Evolutionary conservation across 1,284 basidiomycete genomes (phyloP), one percentile per base, ranked within the genome.

Genomic region (Naganishia sp.): DNA sequence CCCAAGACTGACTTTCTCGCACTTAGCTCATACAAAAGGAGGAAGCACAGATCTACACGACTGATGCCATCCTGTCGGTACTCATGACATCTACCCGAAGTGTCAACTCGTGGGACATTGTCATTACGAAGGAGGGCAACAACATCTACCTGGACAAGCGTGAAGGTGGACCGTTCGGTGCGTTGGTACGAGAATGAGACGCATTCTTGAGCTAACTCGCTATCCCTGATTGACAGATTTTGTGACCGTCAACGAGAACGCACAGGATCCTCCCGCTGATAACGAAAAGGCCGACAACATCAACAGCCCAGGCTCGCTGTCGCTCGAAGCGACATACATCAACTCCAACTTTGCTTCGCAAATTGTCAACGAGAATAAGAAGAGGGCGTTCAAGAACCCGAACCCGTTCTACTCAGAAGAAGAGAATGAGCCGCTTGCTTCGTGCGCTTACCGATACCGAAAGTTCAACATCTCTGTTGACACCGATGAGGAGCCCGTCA

Each of bases 261-360:
- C 96, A 6, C 85, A 88, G 6, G 96, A 99, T 80, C 92, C 96
- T 43, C 96, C 96, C 6, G 86, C 90, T 73, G 94, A 98, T 78
- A 86, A 88, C 43, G 58, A 61, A 25, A 86, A 92, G 65, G 85
- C 87, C 7, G 77, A 80, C 51, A 79, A 84, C 17, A 93, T 97
- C 82, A 99, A 99, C 83, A 88, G 92, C 15, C 92, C 94, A 2
- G 91, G 92, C 1, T 93, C 92, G 1, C 85, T 99, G 55, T 94
- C 94, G 2, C 85, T 99, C 51, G 96, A 99, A 80, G 96, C 96
- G 13, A 98, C 95, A 41, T 99, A 96, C 81, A 92, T 99, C 84
- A 98, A 98, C 83, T 93, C 97, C 79, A 98, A 98, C 83, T 99
- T 98, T 77, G 89, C 90, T 35, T 96, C 95, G 84, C 96, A 99